Evolutionary conservation across 2,329 filamentous ascomycete genomes (phyloP), one percentile per base, ranked within the genome.

Genomic region (Massarina eburnea): DNA sequence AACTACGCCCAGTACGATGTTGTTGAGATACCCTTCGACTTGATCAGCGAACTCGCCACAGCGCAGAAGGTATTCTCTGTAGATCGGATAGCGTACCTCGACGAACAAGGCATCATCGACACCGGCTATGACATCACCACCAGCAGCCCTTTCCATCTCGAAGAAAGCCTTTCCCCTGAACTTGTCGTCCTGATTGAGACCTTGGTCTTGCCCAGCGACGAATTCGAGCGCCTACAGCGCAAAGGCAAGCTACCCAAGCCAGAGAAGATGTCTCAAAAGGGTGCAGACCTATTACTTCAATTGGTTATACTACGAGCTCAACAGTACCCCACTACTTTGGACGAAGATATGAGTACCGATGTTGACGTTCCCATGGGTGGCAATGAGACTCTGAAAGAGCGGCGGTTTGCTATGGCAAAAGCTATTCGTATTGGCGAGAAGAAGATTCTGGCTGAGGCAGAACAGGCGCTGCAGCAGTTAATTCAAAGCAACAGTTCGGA

Each of bases 1-100:
- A 85, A 85, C 54, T 91, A 96, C 58, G 74, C 83, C 8, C 78
- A 84, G 32, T 90, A 91, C 67, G 90, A 96, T 57, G 89, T 95
- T 1, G 86, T 89, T 1, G 91, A 96, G 65, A 71, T 96, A 26
- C 77, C 86, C 0, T 82, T 85, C 72, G 72, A 76, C 0, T 59
- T 82, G 8, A 76, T 92, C 18, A 70, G 41, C 43, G 45, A 55
- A 6, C 33, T 57, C 6, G 43, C 55, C 2, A 51, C 47, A 10
- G 36, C 43, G 15, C 49, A 51, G 4, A 48, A 49, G 4, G 41
- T 57, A 18, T 48, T 49, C 40, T 52, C 48, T 8, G 48, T 59
- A 8, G 43, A 52, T 14, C 50, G 62, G 57, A 62, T 80, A 19
- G 71, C 76, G 35, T 76, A 88, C 21, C 79, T 89, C 10, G 80